Evolutionary conservation across 2,329 filamentous ascomycete genomes (phyloP), one percentile per base, ranked within the genome.

Genomic region (Microthyrium microscopicum): DNA sequence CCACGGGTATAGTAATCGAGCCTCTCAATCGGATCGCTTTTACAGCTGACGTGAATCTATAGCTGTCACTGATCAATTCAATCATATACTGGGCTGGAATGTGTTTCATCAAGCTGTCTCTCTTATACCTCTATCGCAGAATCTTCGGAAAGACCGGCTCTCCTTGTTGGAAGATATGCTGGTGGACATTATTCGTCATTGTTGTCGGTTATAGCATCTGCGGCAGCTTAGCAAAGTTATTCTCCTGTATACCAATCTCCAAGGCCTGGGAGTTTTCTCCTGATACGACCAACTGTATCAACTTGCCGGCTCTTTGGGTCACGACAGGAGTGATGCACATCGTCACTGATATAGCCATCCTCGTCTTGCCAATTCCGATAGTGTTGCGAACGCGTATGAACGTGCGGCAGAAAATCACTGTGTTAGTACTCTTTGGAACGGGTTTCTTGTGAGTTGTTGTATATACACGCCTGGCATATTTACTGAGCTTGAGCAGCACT

Each of bases 301-400:
- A 47, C 27, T 36, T 39, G 19, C 37, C 39, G 6, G 44, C 40
- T 15, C 42, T 47, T 8, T 48, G 47, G 33, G 42, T 47, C 26
- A 35, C 41, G 3, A 42, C 22, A 18, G 31, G 18, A 5, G 25
- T 56, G 16, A 50, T 52, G 5, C 55, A 56, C 33, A 53, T 57
- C n/a, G 30, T 49, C 5, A 53, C 55, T 15, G 53, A 57, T 36
- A 36, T 48, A 4, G 39, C 50, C 4, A 40, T 58, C 33, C 40
- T 57, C 1, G 16, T 48, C 2, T 38, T 56, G 5, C 54, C 55
- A 3, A 40, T 55, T 19, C 53, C 53, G 2, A 45, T 51, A 5
- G 30, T 57, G 8, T 51, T 44, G 43, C 45, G 41, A 2, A 39
- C 57, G 5, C 44, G 47, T 15, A 37, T 44, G 8, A 34, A 38